Evolutionary conservation across 148 eudicot genomes (phyloP).

Genomic region (Vaccinium corymbosum): DNA sequence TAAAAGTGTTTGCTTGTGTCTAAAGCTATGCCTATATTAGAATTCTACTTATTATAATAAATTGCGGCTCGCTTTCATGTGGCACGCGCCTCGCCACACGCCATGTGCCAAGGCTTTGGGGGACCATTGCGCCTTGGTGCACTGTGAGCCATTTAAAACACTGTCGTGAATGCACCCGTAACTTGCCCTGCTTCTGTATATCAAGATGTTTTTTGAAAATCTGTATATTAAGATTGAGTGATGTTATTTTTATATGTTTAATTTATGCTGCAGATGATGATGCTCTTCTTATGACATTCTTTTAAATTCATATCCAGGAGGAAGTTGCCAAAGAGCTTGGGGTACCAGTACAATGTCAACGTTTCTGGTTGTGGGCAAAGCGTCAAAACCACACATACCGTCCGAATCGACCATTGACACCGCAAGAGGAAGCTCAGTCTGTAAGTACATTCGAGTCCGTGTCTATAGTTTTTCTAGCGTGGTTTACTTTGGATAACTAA

Average conservation of each 20-base stretch:
- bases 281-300: background rate
- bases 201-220: background rate
- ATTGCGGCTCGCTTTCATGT: too few species aligned
- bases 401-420: conserved; percentile 82
- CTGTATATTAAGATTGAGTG: background rate
- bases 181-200: background rate
- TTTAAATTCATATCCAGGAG: conserved; percentile 42
- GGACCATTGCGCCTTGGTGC: too few species aligned
- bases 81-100: too few species aligned
- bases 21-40: too few species aligned
- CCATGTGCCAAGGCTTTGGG: too few species aligned
- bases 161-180: background rate
- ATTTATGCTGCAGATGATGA: background rate
- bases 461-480: background rate
- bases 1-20: too few species aligned
- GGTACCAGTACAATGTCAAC: conserved; percentile 80
- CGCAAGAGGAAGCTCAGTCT: conserved; percentile 66
- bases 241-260: background rate
- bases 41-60: too few species aligned
- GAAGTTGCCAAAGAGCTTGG: conserved; percentile 93
- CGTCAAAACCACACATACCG: conserved; percentile 93
- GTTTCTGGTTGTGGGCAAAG: conserved; percentile 97
- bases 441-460: conserved; percentile 32
- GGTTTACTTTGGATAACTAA: background rate
- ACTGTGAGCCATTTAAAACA: too few species aligned